phyloP scores from a whole-genome alignment of 441 rosid species.

The Hura crepitans region DNA sequence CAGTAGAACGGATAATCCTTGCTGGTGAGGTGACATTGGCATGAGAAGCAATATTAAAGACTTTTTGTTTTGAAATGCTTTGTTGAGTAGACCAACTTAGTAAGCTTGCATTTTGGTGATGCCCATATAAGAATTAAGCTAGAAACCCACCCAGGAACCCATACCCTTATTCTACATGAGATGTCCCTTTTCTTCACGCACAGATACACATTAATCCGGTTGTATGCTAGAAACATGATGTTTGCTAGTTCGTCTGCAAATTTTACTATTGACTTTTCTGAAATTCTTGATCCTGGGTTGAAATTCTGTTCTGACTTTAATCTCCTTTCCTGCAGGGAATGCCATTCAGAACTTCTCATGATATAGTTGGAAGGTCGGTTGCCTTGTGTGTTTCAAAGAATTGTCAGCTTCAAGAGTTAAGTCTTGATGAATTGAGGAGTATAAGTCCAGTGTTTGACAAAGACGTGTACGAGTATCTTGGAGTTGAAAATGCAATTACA shows the following conservation, averaged over 20 bases:
- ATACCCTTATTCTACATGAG: neutral
- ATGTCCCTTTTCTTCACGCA: too few species aligned
- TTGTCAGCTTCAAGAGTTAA: slow-evolving; percentile 70
- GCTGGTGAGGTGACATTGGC: too few species aligned
- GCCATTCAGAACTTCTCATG: slow-evolving; percentile 93
- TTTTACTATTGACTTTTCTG: too few species aligned
- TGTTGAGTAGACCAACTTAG: neutral
- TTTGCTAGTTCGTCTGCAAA: neutral
- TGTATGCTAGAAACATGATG: neutral
- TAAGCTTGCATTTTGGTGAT: neutral
- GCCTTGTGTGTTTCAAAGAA: slow-evolving; percentile 67
- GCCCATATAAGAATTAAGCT: neutral
- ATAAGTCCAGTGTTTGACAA: slow-evolving; percentile 59
- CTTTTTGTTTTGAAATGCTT: neutral
- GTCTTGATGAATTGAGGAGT: slow-evolving; percentile 62
- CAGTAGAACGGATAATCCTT: neutral
- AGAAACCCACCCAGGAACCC: neutral
- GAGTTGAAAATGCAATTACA: slow-evolving; percentile 74
- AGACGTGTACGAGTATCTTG: slow-evolving; percentile 75
- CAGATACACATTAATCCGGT: neutral
- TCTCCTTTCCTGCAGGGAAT: slow-evolving; percentile 46
- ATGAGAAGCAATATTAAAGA: too few species aligned
- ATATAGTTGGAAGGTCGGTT: slow-evolving; percentile 75
- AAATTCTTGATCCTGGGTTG: neutral
- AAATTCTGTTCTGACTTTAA: neutral